These are phyloP conservation scores for Hypoxylon sp. DNA, from an alignment of 2,329 filamentous ascomycete genomes.

Conservation along the genomic window DNA sequence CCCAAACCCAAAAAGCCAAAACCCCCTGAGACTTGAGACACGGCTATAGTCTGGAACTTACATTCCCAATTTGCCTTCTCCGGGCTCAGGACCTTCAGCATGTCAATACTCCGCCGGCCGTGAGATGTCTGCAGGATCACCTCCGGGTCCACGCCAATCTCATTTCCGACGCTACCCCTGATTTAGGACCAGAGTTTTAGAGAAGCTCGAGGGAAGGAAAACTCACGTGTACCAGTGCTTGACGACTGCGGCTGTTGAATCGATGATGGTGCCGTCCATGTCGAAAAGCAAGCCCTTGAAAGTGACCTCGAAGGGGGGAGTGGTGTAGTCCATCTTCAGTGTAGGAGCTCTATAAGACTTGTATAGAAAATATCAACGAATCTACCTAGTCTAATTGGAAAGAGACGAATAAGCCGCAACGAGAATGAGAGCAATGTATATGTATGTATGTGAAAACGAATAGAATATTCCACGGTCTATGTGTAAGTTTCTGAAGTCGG, in stretches of 20 bases:
- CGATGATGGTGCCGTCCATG: conserved; percentile 88
- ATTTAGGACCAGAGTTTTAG: conserved; percentile 8
- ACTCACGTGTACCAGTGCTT: conserved; percentile 82
- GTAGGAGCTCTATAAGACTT: neutral
- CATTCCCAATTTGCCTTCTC: conserved; percentile 94
- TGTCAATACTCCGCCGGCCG: conserved; percentile 90
- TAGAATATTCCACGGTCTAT: conserved; percentile 9
- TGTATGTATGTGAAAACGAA: conserved; percentile 1
- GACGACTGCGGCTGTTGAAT: conserved; percentile 81
- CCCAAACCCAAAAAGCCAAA: neutral
- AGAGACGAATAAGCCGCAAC: neutral
- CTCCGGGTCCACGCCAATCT: conserved; percentile 87
- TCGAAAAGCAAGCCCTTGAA: conserved; percentile 77
- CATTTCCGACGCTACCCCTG: conserved; percentile 75
- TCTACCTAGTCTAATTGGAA: conserved; percentile 1
- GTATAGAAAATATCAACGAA: neutral
- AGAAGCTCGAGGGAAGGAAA: neutral
- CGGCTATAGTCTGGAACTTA: conserved; percentile 66
- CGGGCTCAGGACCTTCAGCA: conserved; percentile 82
- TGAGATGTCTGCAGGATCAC: conserved; percentile 92
- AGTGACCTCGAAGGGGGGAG: conserved; percentile 62
- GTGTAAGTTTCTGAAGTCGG: conserved; percentile 10
- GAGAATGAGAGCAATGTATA: conserved; percentile 1
- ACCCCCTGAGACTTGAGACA: conserved; percentile 10
- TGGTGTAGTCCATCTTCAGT: conserved; percentile 56